Conservation (phyloP, 176 grass and related monocot species). For the Avena eriantha region DNA sequence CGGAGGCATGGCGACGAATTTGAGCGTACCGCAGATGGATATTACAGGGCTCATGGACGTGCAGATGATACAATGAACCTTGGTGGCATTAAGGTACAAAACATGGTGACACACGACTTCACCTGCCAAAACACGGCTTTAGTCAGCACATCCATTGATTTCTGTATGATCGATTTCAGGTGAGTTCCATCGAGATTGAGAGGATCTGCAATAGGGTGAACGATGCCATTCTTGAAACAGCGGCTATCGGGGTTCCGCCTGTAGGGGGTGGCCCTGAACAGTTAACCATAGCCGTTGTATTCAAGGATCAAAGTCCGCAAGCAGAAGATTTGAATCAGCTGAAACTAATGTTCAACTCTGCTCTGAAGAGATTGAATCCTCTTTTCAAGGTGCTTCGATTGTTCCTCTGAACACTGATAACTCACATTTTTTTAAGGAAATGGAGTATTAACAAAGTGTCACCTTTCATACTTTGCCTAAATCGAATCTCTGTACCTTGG, state of each 20-base stretch:
- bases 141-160: not conserved
- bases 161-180: conserved; percentile 49
- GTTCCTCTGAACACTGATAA: not conserved
- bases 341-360: conserved; percentile 69
- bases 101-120: not conserved
- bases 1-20: conserved; percentile 97
- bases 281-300: conserved; percentile 76
- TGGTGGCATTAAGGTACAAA: conserved; percentile 90
- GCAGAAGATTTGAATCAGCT: conserved; percentile 63
- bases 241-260: conserved; percentile 87
- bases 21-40: conserved; percentile 67
- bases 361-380: conserved; percentile 93
- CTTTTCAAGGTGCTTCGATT: conserved; percentile 74
- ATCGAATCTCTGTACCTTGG: not conserved
- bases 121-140: not conserved
- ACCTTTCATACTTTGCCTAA: not conserved
- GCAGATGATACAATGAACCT: conserved; percentile 99
- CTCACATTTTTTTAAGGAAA: not conserved
- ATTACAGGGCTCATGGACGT: conserved; percentile 87
- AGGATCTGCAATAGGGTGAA: conserved; percentile 81
- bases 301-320: conserved; percentile 61
- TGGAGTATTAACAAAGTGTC: not conserved
- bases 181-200: conserved; percentile 96
- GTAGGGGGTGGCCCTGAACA: conserved; percentile 86
- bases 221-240: conserved; percentile 78